Evolutionary conservation across 768 basidiomycete species (phyloP).

Genomic region (Rhodotorula taiwanensis): DNA sequence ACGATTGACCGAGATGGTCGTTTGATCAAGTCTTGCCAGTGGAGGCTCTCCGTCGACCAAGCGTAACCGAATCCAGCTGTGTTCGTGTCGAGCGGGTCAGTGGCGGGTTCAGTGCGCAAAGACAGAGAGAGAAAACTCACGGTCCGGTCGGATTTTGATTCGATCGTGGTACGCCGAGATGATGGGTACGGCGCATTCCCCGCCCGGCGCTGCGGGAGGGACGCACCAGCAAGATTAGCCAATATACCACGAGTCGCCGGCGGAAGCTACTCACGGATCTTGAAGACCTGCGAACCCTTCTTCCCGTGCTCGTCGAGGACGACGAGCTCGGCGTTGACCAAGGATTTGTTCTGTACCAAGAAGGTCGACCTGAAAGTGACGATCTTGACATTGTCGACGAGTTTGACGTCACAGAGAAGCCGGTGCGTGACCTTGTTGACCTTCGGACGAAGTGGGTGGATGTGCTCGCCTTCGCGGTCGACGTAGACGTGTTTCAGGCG

Average conservation of each 20-base stretch:
- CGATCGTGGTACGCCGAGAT: conserved; percentile 75
- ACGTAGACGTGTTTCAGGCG: conserved; percentile 79
- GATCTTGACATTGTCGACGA: conserved; percentile 86
- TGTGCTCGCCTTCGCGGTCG: conserved; percentile 84
- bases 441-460: conserved; percentile 75
- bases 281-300: conserved; percentile 70
- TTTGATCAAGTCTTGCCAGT: conserved; percentile 80
- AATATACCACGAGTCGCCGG: background rate
- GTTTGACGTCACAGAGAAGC: conserved; percentile 77
- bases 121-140: conserved; percentile 51
- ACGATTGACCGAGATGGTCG: conserved; percentile 63
- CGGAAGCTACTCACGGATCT: conserved; percentile 55
- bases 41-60: conserved; percentile 72
- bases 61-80: conserved; percentile 92
- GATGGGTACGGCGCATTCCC: conserved; percentile 81
- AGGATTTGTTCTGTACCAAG: conserved; percentile 78
- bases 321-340: conserved; percentile 86
- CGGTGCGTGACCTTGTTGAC: conserved; percentile 66
- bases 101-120: no score
- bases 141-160: conserved; percentile 82
- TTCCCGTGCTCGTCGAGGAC: conserved; percentile 79
- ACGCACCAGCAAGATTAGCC: background rate
- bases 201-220: conserved; percentile 60
- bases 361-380: conserved; percentile 90
- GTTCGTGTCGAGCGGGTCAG: conserved; percentile 8